Percentiles rank a stretch among this genome's conserved stretches.
Conservation (phyloP, 805 yeast species). For the Candida piceae region DNA sequence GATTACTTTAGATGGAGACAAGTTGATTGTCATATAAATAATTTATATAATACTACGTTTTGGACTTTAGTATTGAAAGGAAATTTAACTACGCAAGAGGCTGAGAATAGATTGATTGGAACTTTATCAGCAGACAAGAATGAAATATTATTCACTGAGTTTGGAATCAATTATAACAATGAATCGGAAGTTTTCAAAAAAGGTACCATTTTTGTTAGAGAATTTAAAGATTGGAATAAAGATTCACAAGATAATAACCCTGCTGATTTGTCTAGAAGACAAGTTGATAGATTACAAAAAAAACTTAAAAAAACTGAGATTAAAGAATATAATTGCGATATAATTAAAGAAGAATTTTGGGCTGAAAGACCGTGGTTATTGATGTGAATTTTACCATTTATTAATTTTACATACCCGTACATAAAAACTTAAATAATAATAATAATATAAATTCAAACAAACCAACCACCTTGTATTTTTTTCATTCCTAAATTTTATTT, state of each 20-base stretch:
- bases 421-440: too few species aligned
- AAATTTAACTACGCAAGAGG: constrained; percentile 67
- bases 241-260: not conserved
- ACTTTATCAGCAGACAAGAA: constrained; percentile 82
- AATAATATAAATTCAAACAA: too few species aligned
- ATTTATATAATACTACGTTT: constrained; percentile 86
- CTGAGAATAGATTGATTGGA: constrained; percentile 73
- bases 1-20: constrained; percentile 95
- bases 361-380: constrained; percentile 35
- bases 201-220: constrained; percentile 65
- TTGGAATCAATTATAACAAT: constrained; percentile 84
- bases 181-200: constrained; percentile 86
- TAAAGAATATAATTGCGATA: constrained; percentile 47
- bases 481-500: constrained; percentile 23
- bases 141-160: constrained; percentile 72
- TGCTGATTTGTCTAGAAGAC: constrained; percentile 34
- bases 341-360: constrained; percentile 67
- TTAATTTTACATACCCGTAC: too few species aligned
- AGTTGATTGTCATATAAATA: constrained; percentile 94
- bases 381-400: constrained; percentile 4
- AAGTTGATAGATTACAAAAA: constrained; percentile 45
- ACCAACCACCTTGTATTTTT: not conserved
- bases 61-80: constrained; percentile 79
- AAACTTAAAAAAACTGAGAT: constrained; percentile 44
- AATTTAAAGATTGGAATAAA: constrained; percentile 21